Conservation (phyloP, 108 stramenopile genomes). For the Skeletonema costatum region DNA sequence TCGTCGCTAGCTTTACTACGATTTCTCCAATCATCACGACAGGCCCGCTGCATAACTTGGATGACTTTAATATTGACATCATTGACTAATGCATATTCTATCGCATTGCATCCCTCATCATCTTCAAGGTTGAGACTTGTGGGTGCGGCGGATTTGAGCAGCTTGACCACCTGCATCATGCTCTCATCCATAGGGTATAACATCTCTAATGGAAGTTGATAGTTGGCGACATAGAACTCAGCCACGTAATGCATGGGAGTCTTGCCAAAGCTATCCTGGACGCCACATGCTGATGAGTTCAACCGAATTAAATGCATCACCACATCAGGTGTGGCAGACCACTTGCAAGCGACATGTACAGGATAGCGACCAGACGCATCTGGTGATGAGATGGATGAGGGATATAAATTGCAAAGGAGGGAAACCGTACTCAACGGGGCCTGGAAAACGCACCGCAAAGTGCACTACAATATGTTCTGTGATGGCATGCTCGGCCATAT, state of each 20-base stretch:
- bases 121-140: conserved; percentile 25
- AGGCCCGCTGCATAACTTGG: conserved; percentile 28
- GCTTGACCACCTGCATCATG: conserved; percentile 21
- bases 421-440: conserved; percentile 22
- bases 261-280: conserved; percentile 25
- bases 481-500: conserved; percentile 14
- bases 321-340: conserved; percentile 30
- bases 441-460: conserved; percentile 31
- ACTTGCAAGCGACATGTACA: conserved; percentile 34
- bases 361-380: conserved; percentile 27
- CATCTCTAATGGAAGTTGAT: neutral
- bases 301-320: conserved; percentile 9
- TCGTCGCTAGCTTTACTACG: conserved; percentile 1
- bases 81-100: conserved; percentile 31
- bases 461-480: conserved; percentile 12
- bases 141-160: conserved; percentile 25
- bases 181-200: conserved; percentile 9
- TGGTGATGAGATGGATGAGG: neutral
- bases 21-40: conserved; percentile 31
- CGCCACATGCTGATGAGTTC: conserved; percentile 15
- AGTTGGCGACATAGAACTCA: conserved; percentile 25
- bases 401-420: conserved; percentile 6
- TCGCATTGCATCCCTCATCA: conserved; percentile 25
- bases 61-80: conserved; percentile 27
- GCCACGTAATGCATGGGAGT: conserved; percentile 40